phyloP scores from a whole-genome alignment of 2,329 filamentous ascomycete genomes.

The Piedraia hortae region DNA sequence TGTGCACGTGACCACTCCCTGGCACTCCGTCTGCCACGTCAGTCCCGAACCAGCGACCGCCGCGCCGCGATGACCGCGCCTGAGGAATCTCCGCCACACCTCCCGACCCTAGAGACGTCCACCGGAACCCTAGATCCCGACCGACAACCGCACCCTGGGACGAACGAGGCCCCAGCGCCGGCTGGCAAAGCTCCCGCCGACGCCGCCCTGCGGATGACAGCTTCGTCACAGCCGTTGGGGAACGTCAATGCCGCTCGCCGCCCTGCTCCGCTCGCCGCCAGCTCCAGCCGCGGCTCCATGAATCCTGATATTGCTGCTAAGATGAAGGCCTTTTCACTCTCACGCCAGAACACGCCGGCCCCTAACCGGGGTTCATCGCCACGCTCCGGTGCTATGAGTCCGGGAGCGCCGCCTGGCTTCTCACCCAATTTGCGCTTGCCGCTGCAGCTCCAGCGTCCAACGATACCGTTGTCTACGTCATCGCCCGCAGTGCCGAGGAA shows the following conservation, averaged over 20 bases:
- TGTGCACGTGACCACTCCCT: too few relatives aligned
- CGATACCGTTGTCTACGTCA: conserved; percentile 18
- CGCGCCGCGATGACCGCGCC: conserved; percentile 3
- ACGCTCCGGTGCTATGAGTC: not conserved
- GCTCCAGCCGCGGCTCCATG: conserved; percentile 20
- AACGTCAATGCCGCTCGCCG: conserved; percentile 41
- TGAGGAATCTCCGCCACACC: conserved; percentile 8
- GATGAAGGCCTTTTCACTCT: conserved; percentile 42
- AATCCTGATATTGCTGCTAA: conserved; percentile 34
- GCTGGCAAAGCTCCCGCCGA: conserved; percentile 10
- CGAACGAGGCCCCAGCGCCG: conserved; percentile 2
- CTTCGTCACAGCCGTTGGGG: conserved; percentile 63
- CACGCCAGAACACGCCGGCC: conserved; percentile 27
- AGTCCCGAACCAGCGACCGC: too few relatives aligned
- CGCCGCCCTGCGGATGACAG: conserved; percentile 31
- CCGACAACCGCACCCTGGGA: conserved; percentile 3
- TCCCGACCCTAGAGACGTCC: conserved; percentile 8
- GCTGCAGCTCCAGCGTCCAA: conserved; percentile 13
- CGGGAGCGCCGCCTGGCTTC: conserved; percentile 8
- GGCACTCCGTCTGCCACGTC: conserved; percentile 1
- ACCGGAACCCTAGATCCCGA: conserved; percentile 6
- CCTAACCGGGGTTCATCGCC: conserved; percentile 4
- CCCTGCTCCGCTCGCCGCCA: conserved; percentile 19
- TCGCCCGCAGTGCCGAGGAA: conserved; percentile 20
- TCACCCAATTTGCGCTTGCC: conserved; percentile 15